Evolutionary conservation across 176 grass and related monocot genomes (phyloP).

Genomic region (Ensete ventricosum): DNA sequence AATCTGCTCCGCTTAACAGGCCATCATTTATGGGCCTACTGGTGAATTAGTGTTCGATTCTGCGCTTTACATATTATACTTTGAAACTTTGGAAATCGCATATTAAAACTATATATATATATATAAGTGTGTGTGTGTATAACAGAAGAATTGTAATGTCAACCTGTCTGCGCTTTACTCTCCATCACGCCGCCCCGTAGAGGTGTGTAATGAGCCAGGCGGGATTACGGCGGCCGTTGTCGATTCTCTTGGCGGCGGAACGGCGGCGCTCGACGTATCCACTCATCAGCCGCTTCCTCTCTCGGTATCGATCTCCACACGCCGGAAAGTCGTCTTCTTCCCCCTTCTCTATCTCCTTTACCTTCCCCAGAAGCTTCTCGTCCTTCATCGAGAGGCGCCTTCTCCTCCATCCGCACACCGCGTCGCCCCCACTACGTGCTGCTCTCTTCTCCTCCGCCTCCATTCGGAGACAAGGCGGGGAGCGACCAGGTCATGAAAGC

Average conservation of each 20-base stretch:
- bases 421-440: background rate
- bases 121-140: too few species aligned
- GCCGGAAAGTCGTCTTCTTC: background rate
- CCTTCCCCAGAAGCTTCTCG: background rate
- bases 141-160: too few species aligned
- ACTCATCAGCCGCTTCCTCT: background rate
- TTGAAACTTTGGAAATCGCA: too few species aligned
- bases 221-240: background rate
- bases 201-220: background rate
- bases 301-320: background rate
- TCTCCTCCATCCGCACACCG: background rate
- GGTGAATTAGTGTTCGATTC: too few species aligned
- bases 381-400: background rate
- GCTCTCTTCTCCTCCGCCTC: background rate
- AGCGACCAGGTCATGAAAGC: background rate
- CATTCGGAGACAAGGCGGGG: background rate
- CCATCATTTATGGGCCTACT: too few species aligned
- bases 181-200: too few species aligned
- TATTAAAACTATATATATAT: too few species aligned
- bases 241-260: background rate
- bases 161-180: too few species aligned
- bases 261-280: background rate
- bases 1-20: too few species aligned
- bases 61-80: too few species aligned
- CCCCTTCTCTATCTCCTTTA: background rate